Conservation (phyloP, 2,329 filamentous ascomycete genomes). For the Teratosphaeriaceae sp. region DNA sequence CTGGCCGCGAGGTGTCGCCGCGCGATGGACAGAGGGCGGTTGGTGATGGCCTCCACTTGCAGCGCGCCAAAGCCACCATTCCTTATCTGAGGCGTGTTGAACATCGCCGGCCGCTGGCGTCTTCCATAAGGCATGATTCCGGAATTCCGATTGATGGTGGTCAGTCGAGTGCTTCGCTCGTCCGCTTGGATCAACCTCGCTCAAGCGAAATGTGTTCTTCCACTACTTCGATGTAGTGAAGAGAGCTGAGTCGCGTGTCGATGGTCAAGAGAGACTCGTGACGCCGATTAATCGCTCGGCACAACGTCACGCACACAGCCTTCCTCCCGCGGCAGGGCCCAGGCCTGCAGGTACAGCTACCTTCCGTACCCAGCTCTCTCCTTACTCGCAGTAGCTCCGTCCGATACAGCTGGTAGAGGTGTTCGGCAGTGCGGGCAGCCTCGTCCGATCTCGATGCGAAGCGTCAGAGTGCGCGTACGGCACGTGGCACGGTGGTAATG, state of each 20-base stretch:
- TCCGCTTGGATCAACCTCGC: no score
- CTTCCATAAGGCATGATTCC: not conserved
- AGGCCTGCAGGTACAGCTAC: constrained; percentile 1
- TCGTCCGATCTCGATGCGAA: not conserved
- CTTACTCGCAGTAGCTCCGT: not conserved
- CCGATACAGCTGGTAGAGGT: not conserved
- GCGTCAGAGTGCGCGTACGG: no score
- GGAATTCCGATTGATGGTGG: not conserved
- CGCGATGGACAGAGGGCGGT: constrained; percentile 27
- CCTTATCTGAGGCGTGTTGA: constrained; percentile 29
- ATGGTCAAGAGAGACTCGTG: not conserved
- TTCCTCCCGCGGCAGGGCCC: constrained; percentile 2
- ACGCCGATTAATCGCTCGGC: constrained; percentile 3
- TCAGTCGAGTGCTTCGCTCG: no score
- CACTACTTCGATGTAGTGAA: no score
- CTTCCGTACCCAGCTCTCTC: not conserved
- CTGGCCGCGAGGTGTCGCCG: constrained; percentile 28
- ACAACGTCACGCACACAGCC: constrained; percentile 2
- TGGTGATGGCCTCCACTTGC: constrained; percentile 29
- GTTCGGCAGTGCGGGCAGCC: not conserved
- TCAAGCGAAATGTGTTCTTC: no score
- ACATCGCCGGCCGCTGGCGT: constrained; percentile 25
- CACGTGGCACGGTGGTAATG: no score
- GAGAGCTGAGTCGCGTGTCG: not conserved
- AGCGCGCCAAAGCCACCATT: constrained; percentile 29